Percentiles rank a stretch among this genome's conserved stretches.
Conservation (phyloP, 306 rosid species). For the Calophaca sinica region DNA sequence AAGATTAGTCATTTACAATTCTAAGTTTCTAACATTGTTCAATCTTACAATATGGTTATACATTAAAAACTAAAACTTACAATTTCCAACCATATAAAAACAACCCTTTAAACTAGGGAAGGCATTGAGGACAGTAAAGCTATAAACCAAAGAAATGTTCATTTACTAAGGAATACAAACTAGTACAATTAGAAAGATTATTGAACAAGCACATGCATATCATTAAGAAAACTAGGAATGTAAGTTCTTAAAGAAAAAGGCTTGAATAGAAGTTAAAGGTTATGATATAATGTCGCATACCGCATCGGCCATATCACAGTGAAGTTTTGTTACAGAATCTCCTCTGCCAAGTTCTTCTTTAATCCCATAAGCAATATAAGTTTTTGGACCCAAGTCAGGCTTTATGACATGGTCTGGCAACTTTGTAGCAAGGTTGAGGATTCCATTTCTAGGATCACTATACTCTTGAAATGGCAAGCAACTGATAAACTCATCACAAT, state of each 20-base stretch:
- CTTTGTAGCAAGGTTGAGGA: conserved; percentile 79
- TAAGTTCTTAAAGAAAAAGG: conserved; percentile 10
- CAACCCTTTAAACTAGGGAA: too few species aligned
- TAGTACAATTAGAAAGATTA: neutral
- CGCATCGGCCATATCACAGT: conserved; percentile 85
- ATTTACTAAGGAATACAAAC: too few species aligned
- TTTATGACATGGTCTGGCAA: conserved; percentile 69
- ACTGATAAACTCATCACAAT: conserved; percentile 77
- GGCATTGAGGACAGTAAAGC: too few species aligned
- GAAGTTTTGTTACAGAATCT: conserved; percentile 87
- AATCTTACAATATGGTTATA: too few species aligned
- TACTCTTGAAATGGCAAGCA: conserved; percentile 82
- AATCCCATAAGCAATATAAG: conserved; percentile 78
- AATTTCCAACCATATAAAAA: too few species aligned
- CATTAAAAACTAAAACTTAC: too few species aligned
- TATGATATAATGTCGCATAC: conserved; percentile 50
- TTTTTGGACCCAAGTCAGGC: conserved; percentile 89
- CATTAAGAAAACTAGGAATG: neutral
- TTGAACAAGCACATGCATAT: neutral
- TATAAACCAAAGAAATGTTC: too few species aligned
- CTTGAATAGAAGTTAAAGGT: neutral
- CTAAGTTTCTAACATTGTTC: too few species aligned
- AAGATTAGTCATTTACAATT: too few species aligned
- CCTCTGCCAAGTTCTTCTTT: conserved; percentile 85
- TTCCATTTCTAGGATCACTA: conserved; percentile 71